Evolutionary conservation across 148 eudicot genomes (phyloP).

Genomic region (Rhododendron griersonianum): DNA sequence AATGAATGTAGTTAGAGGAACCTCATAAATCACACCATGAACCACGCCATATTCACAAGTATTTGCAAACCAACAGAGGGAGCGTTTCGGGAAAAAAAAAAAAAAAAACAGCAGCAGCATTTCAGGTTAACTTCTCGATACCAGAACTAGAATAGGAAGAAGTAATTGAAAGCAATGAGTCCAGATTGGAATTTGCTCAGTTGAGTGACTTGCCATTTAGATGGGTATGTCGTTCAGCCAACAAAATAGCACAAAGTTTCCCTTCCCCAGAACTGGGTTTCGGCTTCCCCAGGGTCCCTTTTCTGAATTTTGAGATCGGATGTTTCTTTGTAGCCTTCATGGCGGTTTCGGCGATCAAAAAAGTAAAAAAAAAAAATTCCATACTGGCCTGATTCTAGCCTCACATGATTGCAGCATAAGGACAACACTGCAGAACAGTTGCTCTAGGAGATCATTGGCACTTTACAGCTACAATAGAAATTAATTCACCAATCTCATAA

Average conservation of each 20-base stretch:
- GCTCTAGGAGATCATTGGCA: not conserved
- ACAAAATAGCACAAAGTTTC: not conserved
- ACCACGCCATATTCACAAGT: not conserved
- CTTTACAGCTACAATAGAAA: not conserved
- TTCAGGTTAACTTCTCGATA: not conserved
- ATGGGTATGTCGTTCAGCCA: not conserved
- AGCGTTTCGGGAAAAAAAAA: too few species aligned
- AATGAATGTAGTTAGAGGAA: not conserved
- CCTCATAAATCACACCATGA: not conserved
- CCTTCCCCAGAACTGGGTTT: not conserved
- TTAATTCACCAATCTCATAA: not conserved
- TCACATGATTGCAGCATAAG: too few species aligned
- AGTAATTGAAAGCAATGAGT: too few species aligned
- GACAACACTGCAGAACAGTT: not conserved
- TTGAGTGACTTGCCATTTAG: too few species aligned
- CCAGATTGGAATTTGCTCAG: not conserved
- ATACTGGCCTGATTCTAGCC: too few species aligned
- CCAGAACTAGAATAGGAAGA: not conserved
- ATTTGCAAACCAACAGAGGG: too few species aligned
- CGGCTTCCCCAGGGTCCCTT: not conserved
- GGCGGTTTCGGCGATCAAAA: not conserved
- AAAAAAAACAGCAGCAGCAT: not conserved
- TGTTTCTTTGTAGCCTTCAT: not conserved
- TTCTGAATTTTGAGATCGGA: not conserved
- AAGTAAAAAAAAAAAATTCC: not conserved